These are phyloP conservation scores for Hyaloscypha finlandica DNA, from an alignment of 495 filamentous ascomycete genomes.

Conservation along the genomic window DNA sequence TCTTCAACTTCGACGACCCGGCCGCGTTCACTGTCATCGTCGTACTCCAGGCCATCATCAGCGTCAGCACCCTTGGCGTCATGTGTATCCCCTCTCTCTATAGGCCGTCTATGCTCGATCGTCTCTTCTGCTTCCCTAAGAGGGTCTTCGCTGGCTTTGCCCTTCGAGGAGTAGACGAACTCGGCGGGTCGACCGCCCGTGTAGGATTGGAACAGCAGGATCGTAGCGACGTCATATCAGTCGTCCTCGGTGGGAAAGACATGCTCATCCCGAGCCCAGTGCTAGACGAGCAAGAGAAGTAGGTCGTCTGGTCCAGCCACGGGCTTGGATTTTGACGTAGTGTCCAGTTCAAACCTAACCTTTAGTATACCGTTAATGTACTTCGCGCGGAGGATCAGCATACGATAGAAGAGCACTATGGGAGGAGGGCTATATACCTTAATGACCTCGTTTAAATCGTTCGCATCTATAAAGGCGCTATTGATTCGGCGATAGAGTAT, in stretches of 20 bases:
- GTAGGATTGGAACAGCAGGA: conserved; percentile 24
- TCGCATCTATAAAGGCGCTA: conserved; percentile 31
- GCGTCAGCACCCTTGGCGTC: conserved; percentile 15
- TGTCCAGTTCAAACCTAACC: conserved; percentile 16
- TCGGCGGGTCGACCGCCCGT: conserved; percentile 27
- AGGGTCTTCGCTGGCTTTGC: conserved; percentile 18
- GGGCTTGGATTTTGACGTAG: conserved; percentile 21
- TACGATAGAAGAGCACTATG: conserved; percentile 7
- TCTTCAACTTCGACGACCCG: too few relatives aligned
- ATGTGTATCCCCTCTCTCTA: conserved; percentile 2
- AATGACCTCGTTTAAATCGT: conserved; percentile 34
- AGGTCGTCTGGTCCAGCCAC: too few relatives aligned
- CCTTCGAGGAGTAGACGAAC: conserved; percentile 24
- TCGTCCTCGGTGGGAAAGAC: conserved; percentile 24
- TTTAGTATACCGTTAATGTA: conserved; percentile 16
- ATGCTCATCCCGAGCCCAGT: conserved; percentile 24
- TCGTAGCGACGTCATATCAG: conserved; percentile 18
- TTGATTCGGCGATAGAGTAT: too few relatives aligned
- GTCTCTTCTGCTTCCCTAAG: conserved; percentile 18
- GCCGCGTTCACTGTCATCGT: neutral
- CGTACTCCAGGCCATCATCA: conserved; percentile 9
- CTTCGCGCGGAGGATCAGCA: conserved; percentile 6
- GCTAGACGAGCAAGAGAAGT: conserved; percentile 22
- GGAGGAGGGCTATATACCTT: conserved; percentile 33
- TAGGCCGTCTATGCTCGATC: neutral